Evolutionary conservation across 805 yeast species (phyloP).

Genomic region (Myxozyma sirexii): DNA sequence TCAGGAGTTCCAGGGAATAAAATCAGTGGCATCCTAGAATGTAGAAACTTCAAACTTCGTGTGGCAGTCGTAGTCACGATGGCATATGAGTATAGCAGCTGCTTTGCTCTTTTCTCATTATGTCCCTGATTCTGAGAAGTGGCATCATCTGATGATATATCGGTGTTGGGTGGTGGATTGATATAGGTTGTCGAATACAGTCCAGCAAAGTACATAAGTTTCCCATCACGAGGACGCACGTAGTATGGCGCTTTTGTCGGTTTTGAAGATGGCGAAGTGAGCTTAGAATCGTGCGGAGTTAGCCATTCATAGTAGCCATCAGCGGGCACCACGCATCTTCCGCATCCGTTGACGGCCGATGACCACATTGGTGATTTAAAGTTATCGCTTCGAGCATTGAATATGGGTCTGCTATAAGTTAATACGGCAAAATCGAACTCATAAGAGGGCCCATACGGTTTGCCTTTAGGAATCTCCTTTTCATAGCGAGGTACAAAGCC

Average conservation of each 20-base stretch:
- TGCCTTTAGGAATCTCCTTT: conserved; percentile 47
- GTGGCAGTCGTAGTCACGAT: conserved; percentile 76
- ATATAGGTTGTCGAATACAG: conserved; percentile 44
- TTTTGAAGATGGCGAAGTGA: conserved; percentile 19
- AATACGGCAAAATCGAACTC: too few species aligned
- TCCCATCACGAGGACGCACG: conserved; percentile 54
- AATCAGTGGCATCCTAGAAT: conserved; percentile 76
- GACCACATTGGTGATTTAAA: conserved; percentile 62
- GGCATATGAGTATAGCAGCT: conserved; percentile 20
- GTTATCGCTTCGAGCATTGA: conserved; percentile 76
- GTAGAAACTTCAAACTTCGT: conserved; percentile 64
- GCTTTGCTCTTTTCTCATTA: not conserved
- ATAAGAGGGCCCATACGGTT: conserved; percentile 18
- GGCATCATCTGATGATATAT: not conserved
- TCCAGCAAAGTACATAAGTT: conserved; percentile 69
- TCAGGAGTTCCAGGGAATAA: conserved; percentile 56
- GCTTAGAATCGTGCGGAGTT: conserved; percentile 23
- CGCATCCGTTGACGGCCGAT: conserved; percentile 46
- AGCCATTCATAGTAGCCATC: conserved; percentile 89
- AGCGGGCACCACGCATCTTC: conserved; percentile 75
- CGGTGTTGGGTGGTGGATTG: too few species aligned
- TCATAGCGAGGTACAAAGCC: conserved; percentile 77
- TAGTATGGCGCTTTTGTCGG: conserved; percentile 59
- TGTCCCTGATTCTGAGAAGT: not conserved
- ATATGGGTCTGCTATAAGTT: conserved; percentile 5